Percentiles rank a stretch among this genome's conserved stretches.
phyloP scores from a whole-genome alignment of 345 rosid genomes.

The Lepidium aucheri region DNA sequence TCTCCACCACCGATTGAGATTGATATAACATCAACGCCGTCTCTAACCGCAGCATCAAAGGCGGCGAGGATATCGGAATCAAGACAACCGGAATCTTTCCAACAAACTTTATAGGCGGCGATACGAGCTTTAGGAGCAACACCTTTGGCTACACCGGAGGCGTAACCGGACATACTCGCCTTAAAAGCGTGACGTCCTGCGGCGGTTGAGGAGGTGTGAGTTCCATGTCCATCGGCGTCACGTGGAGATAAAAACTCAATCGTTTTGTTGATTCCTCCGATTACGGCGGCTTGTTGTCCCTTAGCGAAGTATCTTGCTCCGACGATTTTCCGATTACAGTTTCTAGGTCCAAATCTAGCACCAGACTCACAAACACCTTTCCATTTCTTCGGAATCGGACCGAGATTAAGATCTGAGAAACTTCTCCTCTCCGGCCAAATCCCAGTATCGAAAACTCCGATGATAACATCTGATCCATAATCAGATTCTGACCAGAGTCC shows the following conservation, averaged over 20 bases:
- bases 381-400: slow-evolving; percentile 70
- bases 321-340: slow-evolving; percentile 64
- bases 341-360: slow-evolving; percentile 28
- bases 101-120: slow-evolving; percentile 73
- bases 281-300: slow-evolving; percentile 59
- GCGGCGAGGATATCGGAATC: slow-evolving; percentile 75
- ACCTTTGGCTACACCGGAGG: slow-evolving; percentile 70
- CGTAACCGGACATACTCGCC: slow-evolving; percentile 75
- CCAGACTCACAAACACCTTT: slow-evolving; percentile 64
- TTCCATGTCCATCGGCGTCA: slow-evolving; percentile 88
- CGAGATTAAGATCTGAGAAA: slow-evolving; percentile 68
- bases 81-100: slow-evolving; percentile 77
- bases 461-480: slow-evolving; percentile 83
- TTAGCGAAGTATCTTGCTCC: slow-evolving; percentile 72
- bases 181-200: slow-evolving; percentile 57
- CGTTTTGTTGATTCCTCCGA: slow-evolving; percentile 55
- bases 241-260: slow-evolving; percentile 72
- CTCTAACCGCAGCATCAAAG: slow-evolving; percentile 33
- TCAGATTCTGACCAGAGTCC: slow-evolving; percentile 86
- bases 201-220: slow-evolving; percentile 78
- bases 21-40: slow-evolving; percentile 70
- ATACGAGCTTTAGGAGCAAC: slow-evolving; percentile 80
- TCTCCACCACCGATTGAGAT: slow-evolving; percentile 77
- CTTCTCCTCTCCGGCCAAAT: slow-evolving; percentile 81
- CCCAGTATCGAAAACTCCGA: slow-evolving; percentile 79